Evolutionary conservation across 208 protist species (phyloP).

Genomic region (Entamoeba dispar): DNA sequence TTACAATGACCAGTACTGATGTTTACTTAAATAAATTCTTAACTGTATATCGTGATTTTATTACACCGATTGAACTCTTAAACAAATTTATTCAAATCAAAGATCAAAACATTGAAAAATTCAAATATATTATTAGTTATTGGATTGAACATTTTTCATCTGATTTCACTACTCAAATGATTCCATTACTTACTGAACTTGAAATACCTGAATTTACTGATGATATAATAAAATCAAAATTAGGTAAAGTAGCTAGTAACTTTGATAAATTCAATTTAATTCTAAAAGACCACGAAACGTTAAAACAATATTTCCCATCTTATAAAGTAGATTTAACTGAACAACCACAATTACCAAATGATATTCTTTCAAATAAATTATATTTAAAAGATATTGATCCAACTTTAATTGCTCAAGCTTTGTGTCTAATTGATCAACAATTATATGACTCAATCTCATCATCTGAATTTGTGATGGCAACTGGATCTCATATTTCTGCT

Average conservation of each 20-base stretch:
- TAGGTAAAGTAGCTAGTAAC: background rate
- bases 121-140: background rate
- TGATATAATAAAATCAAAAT: background rate
- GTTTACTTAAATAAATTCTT: background rate
- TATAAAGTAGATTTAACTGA: background rate
- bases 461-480: background rate
- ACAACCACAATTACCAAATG: background rate
- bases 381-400: background rate
- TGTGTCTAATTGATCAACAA: background rate
- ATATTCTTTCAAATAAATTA: background rate
- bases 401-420: background rate
- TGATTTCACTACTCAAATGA: background rate
- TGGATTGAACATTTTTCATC: background rate
- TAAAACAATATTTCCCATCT: background rate
- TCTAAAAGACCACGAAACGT: background rate
- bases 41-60: background rate
- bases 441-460: background rate
- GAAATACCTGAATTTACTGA: background rate
- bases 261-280: background rate
- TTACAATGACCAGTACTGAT: background rate
- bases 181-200: background rate
- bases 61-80: background rate
- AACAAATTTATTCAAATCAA: background rate
- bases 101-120: background rate
- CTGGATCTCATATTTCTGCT: background rate